Percentiles rank a stretch among this genome's conserved stretches.
phyloP scores from a whole-genome alignment of 2,329 filamentous ascomycete species.

The Thelonectria discophora region DNA sequence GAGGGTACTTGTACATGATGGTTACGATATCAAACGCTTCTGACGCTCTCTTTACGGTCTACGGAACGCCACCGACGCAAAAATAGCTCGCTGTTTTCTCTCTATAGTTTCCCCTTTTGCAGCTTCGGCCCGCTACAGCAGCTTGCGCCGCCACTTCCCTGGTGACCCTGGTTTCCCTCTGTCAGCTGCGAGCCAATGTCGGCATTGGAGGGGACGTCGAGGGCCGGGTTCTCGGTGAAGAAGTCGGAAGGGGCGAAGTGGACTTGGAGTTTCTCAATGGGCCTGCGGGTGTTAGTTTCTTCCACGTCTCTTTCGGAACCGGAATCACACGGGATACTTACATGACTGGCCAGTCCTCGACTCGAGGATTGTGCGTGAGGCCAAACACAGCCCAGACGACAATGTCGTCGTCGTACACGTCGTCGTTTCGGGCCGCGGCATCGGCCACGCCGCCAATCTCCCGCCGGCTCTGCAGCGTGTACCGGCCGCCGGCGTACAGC shows the following conservation, averaged over 20 bases:
- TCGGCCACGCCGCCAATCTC: conserved; percentile 49
- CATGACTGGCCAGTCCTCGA: conserved; percentile 77
- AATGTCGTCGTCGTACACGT: conserved; percentile 59
- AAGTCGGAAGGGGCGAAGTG: conserved; percentile 58
- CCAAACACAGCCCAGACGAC: conserved; percentile 67
- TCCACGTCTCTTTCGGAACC: background rate
- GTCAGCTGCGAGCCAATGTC: conserved; percentile 23
- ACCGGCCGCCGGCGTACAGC: conserved; percentile 54
- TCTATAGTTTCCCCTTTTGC: conserved; percentile 22
- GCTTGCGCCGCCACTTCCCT: background rate
- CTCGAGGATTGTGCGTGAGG: conserved; percentile 72
- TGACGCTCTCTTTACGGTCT: background rate
- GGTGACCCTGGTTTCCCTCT: conserved; percentile 7
- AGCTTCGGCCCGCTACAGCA: conserved; percentile 18
- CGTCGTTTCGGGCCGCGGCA: conserved; percentile 54
- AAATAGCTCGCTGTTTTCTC: background rate
- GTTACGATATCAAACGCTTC: background rate
- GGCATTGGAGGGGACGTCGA: conserved; percentile 53
- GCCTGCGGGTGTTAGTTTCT: conserved; percentile 21
- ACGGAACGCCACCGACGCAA: background rate
- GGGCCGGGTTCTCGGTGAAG: conserved; percentile 57
- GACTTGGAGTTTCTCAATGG: conserved; percentile 59
- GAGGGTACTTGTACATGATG: background rate
- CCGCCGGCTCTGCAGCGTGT: conserved; percentile 53
- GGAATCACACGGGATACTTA: conserved; percentile 39